These are phyloP conservation scores for Fusarium sp. DNA, from an alignment of 2,329 filamentous ascomycete genomes.

Conservation along the genomic window DNA sequence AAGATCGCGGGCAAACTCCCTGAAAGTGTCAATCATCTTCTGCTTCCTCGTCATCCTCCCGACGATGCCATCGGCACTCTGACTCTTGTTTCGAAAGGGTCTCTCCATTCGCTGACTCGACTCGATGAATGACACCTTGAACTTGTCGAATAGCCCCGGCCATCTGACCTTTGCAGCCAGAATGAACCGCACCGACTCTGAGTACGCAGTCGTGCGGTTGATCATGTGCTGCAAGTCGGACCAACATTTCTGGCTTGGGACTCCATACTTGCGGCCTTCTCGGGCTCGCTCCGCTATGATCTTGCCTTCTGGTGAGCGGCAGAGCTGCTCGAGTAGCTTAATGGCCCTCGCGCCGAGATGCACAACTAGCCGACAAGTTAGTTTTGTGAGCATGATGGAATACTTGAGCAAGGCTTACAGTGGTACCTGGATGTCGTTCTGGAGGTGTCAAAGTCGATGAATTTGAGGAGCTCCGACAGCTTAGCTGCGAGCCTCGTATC, in stretches of 20 bases:
- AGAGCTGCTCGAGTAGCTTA: neutral
- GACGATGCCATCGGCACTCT: constrained; percentile 3
- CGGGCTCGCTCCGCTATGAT: constrained; percentile 8
- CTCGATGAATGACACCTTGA: constrained; percentile 37
- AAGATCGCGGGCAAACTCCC: constrained; percentile 12
- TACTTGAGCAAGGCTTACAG: neutral
- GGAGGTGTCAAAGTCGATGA: neutral
- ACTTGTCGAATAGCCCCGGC: constrained; percentile 44
- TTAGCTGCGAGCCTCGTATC: neutral
- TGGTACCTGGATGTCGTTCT: neutral
- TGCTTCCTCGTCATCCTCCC: constrained; percentile 18
- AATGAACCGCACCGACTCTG: constrained; percentile 23
- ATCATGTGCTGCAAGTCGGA: constrained; percentile 37
- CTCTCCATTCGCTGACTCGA: constrained; percentile 26
- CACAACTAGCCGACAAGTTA: neutral
- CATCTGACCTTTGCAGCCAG: constrained; percentile 34
- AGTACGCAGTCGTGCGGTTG: constrained; percentile 34
- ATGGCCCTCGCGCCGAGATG: neutral
- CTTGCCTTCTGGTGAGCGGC: neutral
- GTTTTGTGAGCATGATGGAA: neutral
- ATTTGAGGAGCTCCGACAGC: neutral
- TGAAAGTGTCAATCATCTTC: neutral
- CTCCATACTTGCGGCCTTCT: constrained; percentile 1
- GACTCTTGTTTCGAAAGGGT: constrained; percentile 20
- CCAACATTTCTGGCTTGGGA: constrained; percentile 31